Percentiles rank a stretch among this genome's conserved stretches.
These are phyloP conservation scores for Neurospora sp. DNA, from an alignment of 495 filamentous ascomycete genomes.

Conservation along the genomic window DNA sequence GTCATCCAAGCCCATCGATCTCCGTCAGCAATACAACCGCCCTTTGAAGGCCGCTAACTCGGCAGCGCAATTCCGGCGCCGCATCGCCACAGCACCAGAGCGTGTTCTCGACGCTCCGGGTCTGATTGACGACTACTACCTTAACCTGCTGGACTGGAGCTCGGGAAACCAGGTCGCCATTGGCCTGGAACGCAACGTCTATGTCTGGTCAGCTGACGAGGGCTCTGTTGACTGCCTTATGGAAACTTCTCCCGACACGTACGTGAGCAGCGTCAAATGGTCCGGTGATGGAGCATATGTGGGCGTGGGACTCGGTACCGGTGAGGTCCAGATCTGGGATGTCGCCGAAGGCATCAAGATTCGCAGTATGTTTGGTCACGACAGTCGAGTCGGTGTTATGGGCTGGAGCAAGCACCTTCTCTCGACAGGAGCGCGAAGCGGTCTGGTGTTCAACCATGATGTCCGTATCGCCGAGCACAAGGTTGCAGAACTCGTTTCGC, in stretches of 20 bases:
- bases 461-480: slow-evolving; percentile 97
- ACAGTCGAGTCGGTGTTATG: slow-evolving; percentile 93
- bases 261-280: slow-evolving; percentile 98
- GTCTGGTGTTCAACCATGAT: slow-evolving; percentile 98
- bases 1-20: slow-evolving; percentile 93
- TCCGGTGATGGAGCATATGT: slow-evolving; percentile 95
- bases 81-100: slow-evolving; percentile 89
- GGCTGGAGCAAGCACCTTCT: slow-evolving; percentile 97
- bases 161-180: slow-evolving; percentile 96
- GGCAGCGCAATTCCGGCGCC: slow-evolving; percentile 75
- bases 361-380: slow-evolving; percentile 96
- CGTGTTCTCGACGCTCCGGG: slow-evolving; percentile 96
- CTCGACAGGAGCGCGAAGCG: slow-evolving; percentile 86
- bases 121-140: slow-evolving; percentile 95
- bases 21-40: slow-evolving; percentile 95
- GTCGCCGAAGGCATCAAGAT: slow-evolving; percentile 91
- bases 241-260: slow-evolving; percentile 80
- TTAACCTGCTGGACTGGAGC: slow-evolving; percentile 97
- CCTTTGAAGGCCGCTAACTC: slow-evolving; percentile 70
- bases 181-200: slow-evolving; percentile 90
- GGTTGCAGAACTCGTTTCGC: slow-evolving; percentile 87
- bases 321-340: slow-evolving; percentile 99
- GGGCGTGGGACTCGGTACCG: slow-evolving; percentile 84
- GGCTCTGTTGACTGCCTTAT: slow-evolving; percentile 78
- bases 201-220: slow-evolving; percentile 97